Conservation (phyloP, 23 red algal species). For the Gracilaria domingensis region DNA sequence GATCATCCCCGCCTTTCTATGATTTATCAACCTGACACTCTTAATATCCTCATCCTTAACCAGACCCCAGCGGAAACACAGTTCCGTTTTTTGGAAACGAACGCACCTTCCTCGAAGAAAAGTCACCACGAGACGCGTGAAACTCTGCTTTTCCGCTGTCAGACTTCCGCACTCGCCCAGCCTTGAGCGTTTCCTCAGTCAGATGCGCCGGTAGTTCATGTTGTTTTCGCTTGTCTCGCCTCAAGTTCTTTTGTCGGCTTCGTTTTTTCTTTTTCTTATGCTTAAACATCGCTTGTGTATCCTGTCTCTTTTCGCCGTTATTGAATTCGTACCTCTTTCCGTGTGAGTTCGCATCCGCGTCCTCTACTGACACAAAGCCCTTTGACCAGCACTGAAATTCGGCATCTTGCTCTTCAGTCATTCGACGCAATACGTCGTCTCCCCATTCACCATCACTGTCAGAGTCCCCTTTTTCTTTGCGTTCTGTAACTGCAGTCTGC, state of each 20-base stretch:
- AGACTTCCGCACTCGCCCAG: constrained; percentile 39
- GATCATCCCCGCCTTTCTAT: background rate
- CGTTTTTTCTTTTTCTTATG: constrained; percentile 60
- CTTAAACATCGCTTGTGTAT: background rate
- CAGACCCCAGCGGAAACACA: background rate
- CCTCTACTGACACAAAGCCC: background rate
- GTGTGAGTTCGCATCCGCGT: background rate
- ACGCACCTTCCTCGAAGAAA: background rate
- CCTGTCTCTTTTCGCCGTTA: background rate
- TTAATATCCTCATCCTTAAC: background rate
- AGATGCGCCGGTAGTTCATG: constrained; percentile 65
- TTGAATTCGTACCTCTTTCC: background rate
- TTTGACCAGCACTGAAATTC: background rate
- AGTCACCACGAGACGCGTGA: background rate
- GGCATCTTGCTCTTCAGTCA: constrained; percentile 12
- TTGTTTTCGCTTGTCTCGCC: constrained; percentile 55
- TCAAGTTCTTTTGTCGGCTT: constrained; percentile 80
- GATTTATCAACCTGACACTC: background rate
- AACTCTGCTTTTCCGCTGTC: background rate
- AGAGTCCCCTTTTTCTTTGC: background rate
- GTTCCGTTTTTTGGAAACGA: background rate
- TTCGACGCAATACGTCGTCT: constrained; percentile 10
- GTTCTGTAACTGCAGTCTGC: background rate
- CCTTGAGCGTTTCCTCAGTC: constrained; percentile 64
- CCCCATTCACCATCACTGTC: constrained; percentile 28